Evolutionary conservation across 805 yeast genomes (phyloP).

Genomic region (Candida pseudofarinosa): DNA sequence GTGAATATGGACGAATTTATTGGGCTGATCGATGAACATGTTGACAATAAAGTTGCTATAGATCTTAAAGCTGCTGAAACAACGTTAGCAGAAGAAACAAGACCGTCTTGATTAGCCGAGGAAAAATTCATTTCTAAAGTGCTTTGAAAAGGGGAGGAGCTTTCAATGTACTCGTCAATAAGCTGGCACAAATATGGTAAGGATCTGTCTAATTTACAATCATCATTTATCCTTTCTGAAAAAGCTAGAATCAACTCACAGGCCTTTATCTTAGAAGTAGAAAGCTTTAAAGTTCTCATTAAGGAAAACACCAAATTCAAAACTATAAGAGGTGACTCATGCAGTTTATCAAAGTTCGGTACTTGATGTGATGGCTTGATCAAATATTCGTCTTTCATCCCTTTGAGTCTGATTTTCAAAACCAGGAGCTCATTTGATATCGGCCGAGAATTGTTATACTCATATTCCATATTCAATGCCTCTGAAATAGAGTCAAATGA

Average conservation of each 20-base stretch:
- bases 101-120: background rate
- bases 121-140: background rate
- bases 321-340: conserved; percentile 53
- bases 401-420: conserved; percentile 46
- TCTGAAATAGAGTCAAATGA: conserved; percentile 48
- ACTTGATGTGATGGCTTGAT: conserved; percentile 32
- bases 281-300: conserved; percentile 55
- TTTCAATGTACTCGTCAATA: conserved; percentile 52
- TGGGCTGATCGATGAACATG: conserved; percentile 64
- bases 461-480: conserved; percentile 21
- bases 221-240: conserved; percentile 75
- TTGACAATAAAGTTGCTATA: conserved; percentile 60
- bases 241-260: conserved; percentile 73
- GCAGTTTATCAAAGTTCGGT: conserved; percentile 19
- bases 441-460: conserved; percentile 1
- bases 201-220: conserved; percentile 78
- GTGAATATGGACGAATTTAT: conserved; percentile 74
- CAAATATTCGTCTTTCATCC: conserved; percentile 42
- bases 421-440: conserved; percentile 20
- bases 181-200: conserved; percentile 76
- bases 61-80: conserved; percentile 62
- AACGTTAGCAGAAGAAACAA: conserved; percentile 46
- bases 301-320: conserved; percentile 57
- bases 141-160: conserved; percentile 5
- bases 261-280: conserved; percentile 60